Evolutionary conservation across 2,329 filamentous ascomycete species (phyloP).

Genomic region (Arthrobotrys pseudoclavata): DNA sequence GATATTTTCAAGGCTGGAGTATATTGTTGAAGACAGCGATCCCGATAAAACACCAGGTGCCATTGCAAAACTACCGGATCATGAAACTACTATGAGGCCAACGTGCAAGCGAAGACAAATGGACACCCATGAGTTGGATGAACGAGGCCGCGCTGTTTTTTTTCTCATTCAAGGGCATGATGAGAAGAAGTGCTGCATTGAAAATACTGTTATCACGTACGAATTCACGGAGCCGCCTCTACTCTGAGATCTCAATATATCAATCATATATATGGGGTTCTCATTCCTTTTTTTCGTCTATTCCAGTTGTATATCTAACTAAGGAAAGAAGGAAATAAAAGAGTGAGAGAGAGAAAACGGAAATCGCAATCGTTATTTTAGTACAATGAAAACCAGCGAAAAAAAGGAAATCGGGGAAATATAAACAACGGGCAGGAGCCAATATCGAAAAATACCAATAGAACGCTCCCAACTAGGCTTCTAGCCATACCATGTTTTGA

Average conservation of each 20-base stretch:
- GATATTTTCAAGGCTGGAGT: conserved; percentile 18
- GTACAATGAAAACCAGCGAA: conserved; percentile 43
- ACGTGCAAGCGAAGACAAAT: conserved; percentile 5
- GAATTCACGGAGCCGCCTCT: neutral
- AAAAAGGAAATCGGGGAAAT: conserved; percentile 26
- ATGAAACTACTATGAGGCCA: neutral
- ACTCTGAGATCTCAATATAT: neutral
- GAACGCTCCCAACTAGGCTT: conserved; percentile 44
- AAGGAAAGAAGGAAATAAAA: neutral
- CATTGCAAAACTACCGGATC: neutral
- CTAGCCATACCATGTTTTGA: conserved; percentile 42
- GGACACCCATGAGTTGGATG: conserved; percentile 2
- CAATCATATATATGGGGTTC: neutral
- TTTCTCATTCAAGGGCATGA: neutral
- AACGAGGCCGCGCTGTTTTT: conserved; percentile 12
- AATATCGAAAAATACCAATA: conserved; percentile 38
- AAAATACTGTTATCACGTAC: conserved; percentile 14
- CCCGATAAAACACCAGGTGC: neutral
- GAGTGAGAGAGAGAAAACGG: conserved; percentile 13
- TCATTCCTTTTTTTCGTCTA: conserved; percentile 28
- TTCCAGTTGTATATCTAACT: conserved; percentile 38
- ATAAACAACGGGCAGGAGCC: conserved; percentile 20
- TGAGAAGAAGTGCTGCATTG: neutral
- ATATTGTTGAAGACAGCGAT: conserved; percentile 3
- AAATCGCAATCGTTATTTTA: conserved; percentile 55